phyloP scores from a whole-genome alignment of 192 early-diverging fungal species.

The Endogone sp. region DNA sequence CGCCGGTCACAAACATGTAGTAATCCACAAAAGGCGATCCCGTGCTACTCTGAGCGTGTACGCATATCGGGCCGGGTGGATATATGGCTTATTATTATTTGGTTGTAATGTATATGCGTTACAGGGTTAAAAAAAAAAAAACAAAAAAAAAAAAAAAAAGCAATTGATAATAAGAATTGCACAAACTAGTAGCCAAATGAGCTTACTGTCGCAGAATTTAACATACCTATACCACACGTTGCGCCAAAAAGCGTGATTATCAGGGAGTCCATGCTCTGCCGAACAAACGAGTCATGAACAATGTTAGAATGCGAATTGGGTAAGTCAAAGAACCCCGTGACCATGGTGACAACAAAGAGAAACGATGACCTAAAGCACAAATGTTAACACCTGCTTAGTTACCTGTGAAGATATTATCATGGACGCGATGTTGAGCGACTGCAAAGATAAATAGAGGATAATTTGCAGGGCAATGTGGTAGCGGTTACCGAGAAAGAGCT shows the following conservation, averaged over 20 bases:
- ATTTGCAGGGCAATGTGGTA: constrained; percentile 61
- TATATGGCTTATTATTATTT: constrained; percentile 41
- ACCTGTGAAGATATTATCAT: constrained; percentile 69
- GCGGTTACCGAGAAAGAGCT: constrained; percentile 58
- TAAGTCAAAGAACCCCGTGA: too few species aligned
- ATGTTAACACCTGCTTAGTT: neutral
- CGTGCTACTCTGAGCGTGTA: constrained; percentile 21
- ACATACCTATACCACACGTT: constrained; percentile 64
- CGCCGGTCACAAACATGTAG: constrained; percentile 55
- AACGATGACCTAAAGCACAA: neutral
- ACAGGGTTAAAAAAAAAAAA: too few species aligned
- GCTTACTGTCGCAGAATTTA: too few species aligned
- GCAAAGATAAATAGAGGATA: constrained; percentile 61
- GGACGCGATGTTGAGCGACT: constrained; percentile 67
- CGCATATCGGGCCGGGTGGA: constrained; percentile 49
- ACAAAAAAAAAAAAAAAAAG: too few species aligned
- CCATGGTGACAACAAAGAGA: neutral
- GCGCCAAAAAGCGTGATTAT: constrained; percentile 51
- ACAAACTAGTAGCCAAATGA: too few species aligned
- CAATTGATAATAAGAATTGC: too few species aligned
- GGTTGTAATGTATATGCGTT: too few species aligned
- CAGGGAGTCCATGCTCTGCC: constrained; percentile 60
- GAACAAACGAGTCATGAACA: neutral
- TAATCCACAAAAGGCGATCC: constrained; percentile 53
- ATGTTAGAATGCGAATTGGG: too few species aligned